A percentile compares a stretch with the other conserved stretches of the same genome.
Conservation (phyloP, 2,329 filamentous ascomycete genomes). For the Alternaria gansuensis region DNA sequence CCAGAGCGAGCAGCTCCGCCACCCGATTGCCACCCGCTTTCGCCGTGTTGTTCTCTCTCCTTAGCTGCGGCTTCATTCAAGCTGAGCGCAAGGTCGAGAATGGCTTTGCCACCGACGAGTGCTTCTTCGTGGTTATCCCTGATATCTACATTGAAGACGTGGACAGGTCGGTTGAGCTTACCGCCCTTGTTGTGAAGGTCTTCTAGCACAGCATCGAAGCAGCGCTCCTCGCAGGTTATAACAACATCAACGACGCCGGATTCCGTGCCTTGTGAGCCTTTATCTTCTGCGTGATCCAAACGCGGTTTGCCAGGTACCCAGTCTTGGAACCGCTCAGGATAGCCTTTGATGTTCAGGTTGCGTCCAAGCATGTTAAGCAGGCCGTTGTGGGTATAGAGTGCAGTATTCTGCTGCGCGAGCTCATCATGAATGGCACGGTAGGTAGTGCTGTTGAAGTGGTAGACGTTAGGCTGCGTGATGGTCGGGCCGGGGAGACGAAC, state of each 20-base stretch:
- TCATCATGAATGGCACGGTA: constrained; percentile 96
- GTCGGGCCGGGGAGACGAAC: constrained; percentile 91
- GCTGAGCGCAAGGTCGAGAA: constrained; percentile 86
- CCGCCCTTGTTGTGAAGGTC: constrained; percentile 87
- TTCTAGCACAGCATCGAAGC: constrained; percentile 97
- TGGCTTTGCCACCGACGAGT: constrained; percentile 85
- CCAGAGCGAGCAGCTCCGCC: constrained; percentile 67
- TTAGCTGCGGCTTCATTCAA: constrained; percentile 82
- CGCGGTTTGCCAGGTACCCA: constrained; percentile 90
- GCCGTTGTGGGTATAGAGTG: constrained; percentile 90
- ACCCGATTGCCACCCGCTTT: constrained; percentile 72
- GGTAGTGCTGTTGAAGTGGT: constrained; percentile 96
- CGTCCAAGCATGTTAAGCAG: constrained; percentile 95
- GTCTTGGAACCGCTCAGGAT: constrained; percentile 96
- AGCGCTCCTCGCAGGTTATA: constrained; percentile 96
- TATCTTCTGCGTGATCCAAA: constrained; percentile 73
- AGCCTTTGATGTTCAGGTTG: constrained; percentile 92
- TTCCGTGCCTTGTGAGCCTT: constrained; percentile 82
- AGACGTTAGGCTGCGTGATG: constrained; percentile 94
- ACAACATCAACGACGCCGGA: constrained; percentile 91
- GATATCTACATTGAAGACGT: constrained; percentile 98
- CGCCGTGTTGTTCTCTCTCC: constrained; percentile 74
- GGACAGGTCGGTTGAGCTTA: constrained; percentile 88
- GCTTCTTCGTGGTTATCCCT: constrained; percentile 98
- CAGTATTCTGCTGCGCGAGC: constrained; percentile 82